Base-by-base conservation (phyloP, 1,284 basidiomycete genomes). In the Leccinum ambiguum region DNA sequence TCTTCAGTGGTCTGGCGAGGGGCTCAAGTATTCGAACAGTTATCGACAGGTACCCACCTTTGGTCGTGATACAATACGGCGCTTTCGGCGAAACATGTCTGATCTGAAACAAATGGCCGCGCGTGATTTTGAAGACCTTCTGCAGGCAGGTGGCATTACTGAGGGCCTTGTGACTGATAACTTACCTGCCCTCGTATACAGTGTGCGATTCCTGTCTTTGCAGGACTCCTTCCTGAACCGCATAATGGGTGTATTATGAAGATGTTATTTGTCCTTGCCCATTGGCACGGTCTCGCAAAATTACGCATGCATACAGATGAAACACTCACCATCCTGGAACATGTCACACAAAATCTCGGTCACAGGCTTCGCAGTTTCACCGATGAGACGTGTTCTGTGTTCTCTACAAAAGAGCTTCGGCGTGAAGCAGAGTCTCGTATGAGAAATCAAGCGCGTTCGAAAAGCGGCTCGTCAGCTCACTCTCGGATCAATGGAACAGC, bases 241-340 rank as follows among this genome's bases (percentile, higher is more conserved):
- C 41, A 43, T 3, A 43, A 43, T 16, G 54, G 26, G 26, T 7
- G n/a, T n/a, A 30, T 57, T 7, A 30, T 33, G 2, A 57, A 57
- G 26, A 9, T 57, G 26, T 26, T 57, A 16, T 57, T 57, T 4
- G 14, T 26, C 54, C 26, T 57, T 57, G 54, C 54, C 14, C 50
- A 57, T 30, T 57, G 54, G 54, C 54, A 57, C 26, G 26, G 54
- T 16, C 54, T 57, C 8, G 54, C 54, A 5, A 56, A 56, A 56
- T 26, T 56, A 4, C 23, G 54, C 2, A 56, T 56, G 23, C 54
- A 56, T 23, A 56, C 54, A 2, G 54, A 56, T 56, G 54, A 56
- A 30, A 56, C 54, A 8, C 54, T 56, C 43, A 16, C 54, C 13
- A 56, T 56, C 21, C 30, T 56, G 7, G 54, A 56, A 30, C 6